Evolutionary conservation across 495 filamentous ascomycete genomes (phyloP).

Genomic region (Daldinia loculata): DNA sequence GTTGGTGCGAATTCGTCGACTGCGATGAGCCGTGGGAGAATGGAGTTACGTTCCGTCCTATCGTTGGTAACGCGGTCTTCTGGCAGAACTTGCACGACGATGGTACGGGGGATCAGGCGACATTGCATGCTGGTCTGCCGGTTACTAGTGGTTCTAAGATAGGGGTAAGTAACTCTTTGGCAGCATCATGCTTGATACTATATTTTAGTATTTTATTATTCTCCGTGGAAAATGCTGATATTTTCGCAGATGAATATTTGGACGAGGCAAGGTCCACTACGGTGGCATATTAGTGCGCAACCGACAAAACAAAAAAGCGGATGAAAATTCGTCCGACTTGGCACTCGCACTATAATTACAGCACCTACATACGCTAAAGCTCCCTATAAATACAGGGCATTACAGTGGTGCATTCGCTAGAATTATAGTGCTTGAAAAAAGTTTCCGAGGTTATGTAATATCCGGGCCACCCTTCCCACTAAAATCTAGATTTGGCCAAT

Average conservation of each 20-base stretch:
- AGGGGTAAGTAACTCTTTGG: slow-evolving; percentile 49
- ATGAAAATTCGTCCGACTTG: too few relatives aligned
- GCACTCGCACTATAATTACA: too few relatives aligned
- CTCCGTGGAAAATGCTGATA: slow-evolving; percentile 2
- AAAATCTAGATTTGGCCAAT: too few relatives aligned
- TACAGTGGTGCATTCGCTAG: too few relatives aligned
- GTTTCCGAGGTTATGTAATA: too few relatives aligned
- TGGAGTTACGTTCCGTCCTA: slow-evolving; percentile 72
- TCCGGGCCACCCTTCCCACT: too few relatives aligned
- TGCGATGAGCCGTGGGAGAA: slow-evolving; percentile 63
- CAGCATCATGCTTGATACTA: too few relatives aligned
- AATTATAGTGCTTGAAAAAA: too few relatives aligned
- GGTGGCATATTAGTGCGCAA: too few relatives aligned
- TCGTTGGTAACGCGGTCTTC: slow-evolving; percentile 76
- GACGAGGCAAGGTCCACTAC: slow-evolving; percentile 59
- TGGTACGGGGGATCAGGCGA: slow-evolving; percentile 69
- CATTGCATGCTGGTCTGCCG: slow-evolving; percentile 75
- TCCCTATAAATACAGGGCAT: too few relatives aligned
- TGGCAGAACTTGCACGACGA: slow-evolving; percentile 73
- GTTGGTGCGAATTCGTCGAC: slow-evolving; percentile 70
- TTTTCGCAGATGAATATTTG: slow-evolving; percentile 74
- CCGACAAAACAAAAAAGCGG: too few relatives aligned
- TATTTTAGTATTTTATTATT: background rate
- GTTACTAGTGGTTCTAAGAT: slow-evolving; percentile 74
- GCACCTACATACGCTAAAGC: too few relatives aligned